Base-by-base conservation (phyloP, 2,329 filamentous ascomycete species). In the Paraphoma sp. region DNA sequence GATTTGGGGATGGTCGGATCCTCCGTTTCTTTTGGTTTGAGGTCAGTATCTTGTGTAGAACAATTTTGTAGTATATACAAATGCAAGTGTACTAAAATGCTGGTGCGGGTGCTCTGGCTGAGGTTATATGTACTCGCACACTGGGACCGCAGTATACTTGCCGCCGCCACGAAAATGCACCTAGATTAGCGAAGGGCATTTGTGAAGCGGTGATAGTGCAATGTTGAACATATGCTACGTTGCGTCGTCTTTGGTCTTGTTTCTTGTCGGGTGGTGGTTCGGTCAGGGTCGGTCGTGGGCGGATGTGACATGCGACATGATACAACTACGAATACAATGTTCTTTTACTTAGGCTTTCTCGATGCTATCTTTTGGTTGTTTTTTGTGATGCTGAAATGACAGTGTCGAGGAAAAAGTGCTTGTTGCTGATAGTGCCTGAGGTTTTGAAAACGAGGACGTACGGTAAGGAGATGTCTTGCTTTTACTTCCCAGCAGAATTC, bases 221-320 rank as follows among this genome's bases (percentile, higher is more conserved):
- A 63, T 63, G 60, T 63, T 63, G 48, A 31, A 63, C 60, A 63
- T 50, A 55, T 50, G 54, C 54, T 60, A 58, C 51, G 14, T 33
- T 45, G 31, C 33, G 40, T 42, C 23, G 23, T 23, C 23, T 23
- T 23, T 23, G 23, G 2, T 23, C 23, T 23, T 23, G 23, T 23
- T n/a, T n/a, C 40, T 42, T 42, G 33, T 36, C 40, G 11, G 8
- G 56, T 29, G 40, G 14, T n/a, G 10, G 4, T 42, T 10, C 40
- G 40, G 40, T 42, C 40, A 42, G 40, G 4, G 3, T 36, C 33
- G 33, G 3, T 36, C 33, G 7, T 14, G 3, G 6, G 9, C 33
- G 33, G 33, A 36, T 36, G 14, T 6, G 9, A 36, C 33, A 36
- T 33, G 31, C 31, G 12, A 33, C 31, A 33, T 33, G 12, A 12